Base-by-base conservation (phyloP, 129 eudicot genomes). In the Ambrosia trifida region DNA sequence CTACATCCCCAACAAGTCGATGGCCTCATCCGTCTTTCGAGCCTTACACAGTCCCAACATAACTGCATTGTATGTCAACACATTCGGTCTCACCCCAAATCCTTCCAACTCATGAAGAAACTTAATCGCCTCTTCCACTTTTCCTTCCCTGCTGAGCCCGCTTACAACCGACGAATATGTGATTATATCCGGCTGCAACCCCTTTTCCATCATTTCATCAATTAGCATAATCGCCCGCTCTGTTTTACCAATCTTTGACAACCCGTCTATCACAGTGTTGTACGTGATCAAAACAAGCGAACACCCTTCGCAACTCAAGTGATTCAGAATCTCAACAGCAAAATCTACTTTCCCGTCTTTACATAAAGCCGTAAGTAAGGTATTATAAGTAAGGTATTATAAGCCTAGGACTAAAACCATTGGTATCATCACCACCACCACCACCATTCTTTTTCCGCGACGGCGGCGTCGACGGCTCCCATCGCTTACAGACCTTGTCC, bases 41-140 rank as follows among this genome's bases (percentile, higher is more conserved):
- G 91, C 89, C 81, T 91, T 91, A 60, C 97, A 91, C 38, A 91
- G 85, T 44, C 97, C 97, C 74, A 83, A 57, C 85, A 91, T 86
- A 17, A 91, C 76, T 1, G 94, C 57, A 49, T 88, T 91, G 61
- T 86, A 91, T 36, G 91, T 88, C 7, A 80, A 66, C 58, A 85
- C 96, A 67, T 84, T 81, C 6, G 96, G 89, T 83, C 84, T 78
- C 36, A 88, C 76, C n/a, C 84, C 91, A 30, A 76, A 58, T 72
- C 86, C 76, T 76, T 88, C 89, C 45, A 88, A 78, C 31, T 85
- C 88, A 51, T 70, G 83, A 77, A 91, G 81, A 74, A 88, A 82
- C 59, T 68, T 67, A 32, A 91, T 75, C 7, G 98, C 98, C 47
- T 85, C 91, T 56, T 89, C 98, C 8, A 87, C 87, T 41, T 83